A percentile compares a stretch with the other conserved stretches of the same genome.
Conservation (phyloP, 441 rosid species). For the Populus trichocarpa region DNA sequence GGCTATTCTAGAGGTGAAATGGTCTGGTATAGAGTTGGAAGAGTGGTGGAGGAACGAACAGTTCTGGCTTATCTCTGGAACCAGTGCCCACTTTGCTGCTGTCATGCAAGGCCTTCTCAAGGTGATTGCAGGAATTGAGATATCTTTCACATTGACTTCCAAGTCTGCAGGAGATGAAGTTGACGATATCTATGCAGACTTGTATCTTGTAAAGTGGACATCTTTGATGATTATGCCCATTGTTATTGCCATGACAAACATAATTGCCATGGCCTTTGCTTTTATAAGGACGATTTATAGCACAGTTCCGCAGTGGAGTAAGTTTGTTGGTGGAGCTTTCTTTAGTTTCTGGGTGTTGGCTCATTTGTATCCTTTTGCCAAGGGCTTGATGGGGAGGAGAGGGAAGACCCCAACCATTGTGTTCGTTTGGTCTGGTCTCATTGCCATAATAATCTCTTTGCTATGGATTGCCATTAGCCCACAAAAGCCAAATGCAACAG, state of each 20-base stretch:
- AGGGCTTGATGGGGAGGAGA: conserved; percentile 87
- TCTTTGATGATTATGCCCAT: conserved; percentile 82
- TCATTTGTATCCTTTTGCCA: conserved; percentile 86
- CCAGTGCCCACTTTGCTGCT: conserved; percentile 79
- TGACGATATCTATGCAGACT: conserved; percentile 70
- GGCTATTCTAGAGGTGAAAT: conserved; percentile 72
- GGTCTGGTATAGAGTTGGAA: conserved; percentile 77
- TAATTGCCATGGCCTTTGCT: conserved; percentile 62
- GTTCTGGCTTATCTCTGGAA: conserved; percentile 79
- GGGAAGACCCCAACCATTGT: conserved; percentile 86
- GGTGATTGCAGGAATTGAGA: conserved; percentile 86
- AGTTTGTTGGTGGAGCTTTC: conserved; percentile 84
- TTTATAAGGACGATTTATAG: conserved; percentile 64
- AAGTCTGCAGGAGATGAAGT: conserved; percentile 72
- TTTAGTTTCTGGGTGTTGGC: conserved; percentile 93
- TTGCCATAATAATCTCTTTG: conserved; percentile 74
- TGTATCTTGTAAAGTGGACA: conserved; percentile 77
- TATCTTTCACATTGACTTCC: conserved; percentile 80
- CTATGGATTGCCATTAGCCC: conserved; percentile 73
- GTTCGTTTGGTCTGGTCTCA: conserved; percentile 86
- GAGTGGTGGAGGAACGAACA: conserved; percentile 99
- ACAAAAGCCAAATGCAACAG: conserved; percentile 19
- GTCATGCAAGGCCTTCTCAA: conserved; percentile 76
- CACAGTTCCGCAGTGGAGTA: conserved; percentile 71
- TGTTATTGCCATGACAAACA: conserved; percentile 82